Percentiles rank a stretch among this genome's conserved stretches.
phyloP scores from a whole-genome alignment of 208 protist genomes.

The Trypanosoma avium region DNA sequence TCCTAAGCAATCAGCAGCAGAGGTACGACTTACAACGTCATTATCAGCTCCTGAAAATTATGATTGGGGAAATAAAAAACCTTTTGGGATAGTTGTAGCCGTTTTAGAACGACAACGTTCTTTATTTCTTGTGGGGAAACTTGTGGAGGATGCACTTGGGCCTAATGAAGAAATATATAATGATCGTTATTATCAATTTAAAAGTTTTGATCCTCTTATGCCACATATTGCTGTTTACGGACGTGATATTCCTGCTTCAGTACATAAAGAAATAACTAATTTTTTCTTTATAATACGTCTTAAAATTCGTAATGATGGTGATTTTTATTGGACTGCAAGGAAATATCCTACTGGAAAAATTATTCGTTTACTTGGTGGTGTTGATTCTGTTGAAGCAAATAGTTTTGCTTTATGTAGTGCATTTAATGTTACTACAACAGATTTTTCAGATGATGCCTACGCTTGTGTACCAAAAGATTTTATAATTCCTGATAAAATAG shows the following conservation, averaged over 20 bases:
- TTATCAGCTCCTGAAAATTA: constrained; percentile 34
- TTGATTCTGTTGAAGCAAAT: constrained; percentile 41
- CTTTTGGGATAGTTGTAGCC: constrained; percentile 41
- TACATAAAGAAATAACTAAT: constrained; percentile 35
- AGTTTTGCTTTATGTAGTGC: constrained; percentile 50
- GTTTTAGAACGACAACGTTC: constrained; percentile 45
- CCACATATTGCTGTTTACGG: constrained; percentile 68
- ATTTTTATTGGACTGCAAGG: constrained; percentile 12
- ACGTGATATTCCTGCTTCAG: constrained; percentile 42
- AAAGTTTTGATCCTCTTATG: constrained; percentile 49
- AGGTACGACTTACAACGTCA: constrained; percentile 30
- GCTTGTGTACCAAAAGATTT: constrained; percentile 52
- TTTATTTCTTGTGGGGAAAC: constrained; percentile 38
- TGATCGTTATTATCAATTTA: constrained; percentile 69
- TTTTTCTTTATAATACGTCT: constrained; percentile 55
- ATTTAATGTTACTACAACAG: constrained; percentile 33
- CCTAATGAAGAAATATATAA: constrained; percentile 31
- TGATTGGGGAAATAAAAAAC: constrained; percentile 32
- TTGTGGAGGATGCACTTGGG: constrained; percentile 31
- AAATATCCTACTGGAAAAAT: constrained; percentile 35
- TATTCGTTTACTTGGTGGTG: constrained; percentile 32
- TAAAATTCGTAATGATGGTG: not conserved
- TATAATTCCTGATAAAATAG: constrained; percentile 38
- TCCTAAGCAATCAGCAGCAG: not conserved
- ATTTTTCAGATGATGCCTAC: constrained; percentile 74